Base-by-base conservation (phyloP, 805 yeast species). In the Wickerhamiella azymoides region DNA sequence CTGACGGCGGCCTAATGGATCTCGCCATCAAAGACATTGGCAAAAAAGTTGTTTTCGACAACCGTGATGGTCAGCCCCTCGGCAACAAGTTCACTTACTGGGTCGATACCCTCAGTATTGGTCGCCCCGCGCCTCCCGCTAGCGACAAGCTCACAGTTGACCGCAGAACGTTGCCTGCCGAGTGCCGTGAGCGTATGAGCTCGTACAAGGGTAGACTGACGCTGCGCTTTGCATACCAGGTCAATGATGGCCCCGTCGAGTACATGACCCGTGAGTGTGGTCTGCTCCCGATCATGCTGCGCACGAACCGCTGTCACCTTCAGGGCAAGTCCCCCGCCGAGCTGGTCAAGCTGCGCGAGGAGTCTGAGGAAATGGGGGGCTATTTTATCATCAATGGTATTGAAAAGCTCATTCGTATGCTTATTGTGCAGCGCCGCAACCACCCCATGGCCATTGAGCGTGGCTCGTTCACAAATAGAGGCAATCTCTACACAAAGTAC, bases 391-490 rank as follows among this genome's bases (percentile, higher is more conserved):
- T 89, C 50, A 89, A 89, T 62, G 98, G 98, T 71, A 88, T 89
- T 55, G 98, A 92, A 65, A 92, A 92, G 66, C 72, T 92, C 57
- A 77, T 92, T 57, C 84, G 98, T 68, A 85, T 92, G 97, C 76
- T 92, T 63, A 85, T 92, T 69, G 96, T 92, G 16, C 98, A 89
- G 67, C 80, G 97, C 64, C 76, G 98, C 65, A 92, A 92, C 63
- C 96, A 88, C 61, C 94, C 97, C 19, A 85, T 92, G 96, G 97
- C 97, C 10, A 77, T 92, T 57, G 80, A 86, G 49, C 84, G 98
- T 68, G 93, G 95, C 28, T 83, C 94, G 10, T 92, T 89, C 60
- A 80, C 80, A 43, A 86, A 86, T 67, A 80, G 98, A 73, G 98
- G 98, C 58, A 81, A 89, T 6, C 66, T 84, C 7, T 92, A 92